A percentile compares a stretch with the other conserved stretches of the same genome.
These are phyloP conservation scores for Microdochium trichocladiopsis DNA, from an alignment of 2,329 filamentous ascomycete species.

Conservation along the genomic window DNA sequence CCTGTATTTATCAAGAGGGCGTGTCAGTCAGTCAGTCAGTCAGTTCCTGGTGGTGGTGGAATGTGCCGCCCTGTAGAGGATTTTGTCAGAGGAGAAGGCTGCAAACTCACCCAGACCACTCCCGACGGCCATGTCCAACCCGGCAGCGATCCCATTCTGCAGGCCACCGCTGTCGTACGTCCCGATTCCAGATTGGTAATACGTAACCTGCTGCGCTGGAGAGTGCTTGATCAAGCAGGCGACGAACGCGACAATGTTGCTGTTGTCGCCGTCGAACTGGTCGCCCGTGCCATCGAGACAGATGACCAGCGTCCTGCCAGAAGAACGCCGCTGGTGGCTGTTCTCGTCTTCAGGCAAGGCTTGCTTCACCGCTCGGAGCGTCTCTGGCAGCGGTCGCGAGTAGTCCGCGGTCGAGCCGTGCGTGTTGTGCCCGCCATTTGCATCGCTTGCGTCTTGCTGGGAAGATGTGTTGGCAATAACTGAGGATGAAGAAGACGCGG, in stretches of 20 bases:
- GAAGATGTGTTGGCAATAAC: no score
- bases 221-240: conserved; percentile 33
- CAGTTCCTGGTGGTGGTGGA: not conserved
- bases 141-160: conserved; percentile 27
- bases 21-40: conserved; percentile 2
- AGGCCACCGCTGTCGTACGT: conserved; percentile 32
- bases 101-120: conserved; percentile 19
- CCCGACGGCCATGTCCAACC: conserved; percentile 33
- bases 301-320: conserved; percentile 21
- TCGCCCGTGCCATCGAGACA: conserved; percentile 37
- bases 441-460: not conserved
- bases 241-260: conserved; percentile 35
- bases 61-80: no score
- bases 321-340: not conserved
- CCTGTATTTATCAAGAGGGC: conserved; percentile 10
- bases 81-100: no score
- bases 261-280: conserved; percentile 33
- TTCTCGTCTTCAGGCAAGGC: not conserved
- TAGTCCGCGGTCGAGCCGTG: not conserved
- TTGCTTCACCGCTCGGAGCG: not conserved
- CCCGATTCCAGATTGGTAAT: conserved; percentile 37
- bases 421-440: not conserved
- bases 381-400: not conserved
- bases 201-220: conserved; percentile 24
- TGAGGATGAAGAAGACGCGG: no score